Percentiles rank a stretch among this genome's conserved stretches.
These are phyloP conservation scores for Lactarius tabidus DNA, from an alignment of 768 basidiomycete species.

Conservation along the genomic window DNA sequence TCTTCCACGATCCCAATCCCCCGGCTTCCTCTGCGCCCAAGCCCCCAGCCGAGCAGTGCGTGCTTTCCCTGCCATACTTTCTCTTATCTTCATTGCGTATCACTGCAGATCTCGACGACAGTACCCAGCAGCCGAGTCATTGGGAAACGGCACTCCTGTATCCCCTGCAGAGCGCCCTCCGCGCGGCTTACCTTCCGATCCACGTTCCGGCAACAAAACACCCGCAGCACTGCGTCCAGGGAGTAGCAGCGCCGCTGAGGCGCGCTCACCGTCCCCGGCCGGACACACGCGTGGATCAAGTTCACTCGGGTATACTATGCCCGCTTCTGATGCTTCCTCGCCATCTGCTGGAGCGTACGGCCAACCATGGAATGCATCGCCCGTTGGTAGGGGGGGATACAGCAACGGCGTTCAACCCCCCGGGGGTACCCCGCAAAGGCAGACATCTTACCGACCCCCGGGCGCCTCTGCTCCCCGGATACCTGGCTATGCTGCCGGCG, in stretches of 20 bases:
- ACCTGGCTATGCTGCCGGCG: constrained; percentile 25
- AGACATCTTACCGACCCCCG: constrained; percentile 28
- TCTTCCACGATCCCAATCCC: constrained; percentile 3
- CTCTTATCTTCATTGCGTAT: neutral
- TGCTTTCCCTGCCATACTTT: neutral
- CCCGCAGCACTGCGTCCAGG: constrained; percentile 18
- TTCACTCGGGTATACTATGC: constrained; percentile 18
- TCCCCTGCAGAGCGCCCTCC: constrained; percentile 2
- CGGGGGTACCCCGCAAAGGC: constrained; percentile 12
- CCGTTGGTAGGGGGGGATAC: constrained; percentile 10
- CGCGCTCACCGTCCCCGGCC: constrained; percentile 15
- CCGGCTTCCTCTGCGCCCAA: constrained; percentile 3
- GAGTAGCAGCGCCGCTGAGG: neutral
- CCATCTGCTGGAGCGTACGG: constrained; percentile 1
- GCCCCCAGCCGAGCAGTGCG: constrained; percentile 21
- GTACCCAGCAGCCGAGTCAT: constrained; percentile 3
- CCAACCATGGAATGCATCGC: constrained; percentile 14
- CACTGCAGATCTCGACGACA: constrained; percentile 12
- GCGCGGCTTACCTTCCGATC: constrained; percentile 25
- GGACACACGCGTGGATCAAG: constrained; percentile 18
- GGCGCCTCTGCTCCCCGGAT: constrained; percentile 31
- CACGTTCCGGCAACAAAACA: constrained; percentile 6
- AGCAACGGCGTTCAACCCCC: constrained; percentile 14
- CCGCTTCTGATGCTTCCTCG: constrained; percentile 17
- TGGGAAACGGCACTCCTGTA: constrained; percentile 8